Conservation (phyloP, 2,329 filamentous ascomycete genomes). For the Verticillium dahliae region DNA sequence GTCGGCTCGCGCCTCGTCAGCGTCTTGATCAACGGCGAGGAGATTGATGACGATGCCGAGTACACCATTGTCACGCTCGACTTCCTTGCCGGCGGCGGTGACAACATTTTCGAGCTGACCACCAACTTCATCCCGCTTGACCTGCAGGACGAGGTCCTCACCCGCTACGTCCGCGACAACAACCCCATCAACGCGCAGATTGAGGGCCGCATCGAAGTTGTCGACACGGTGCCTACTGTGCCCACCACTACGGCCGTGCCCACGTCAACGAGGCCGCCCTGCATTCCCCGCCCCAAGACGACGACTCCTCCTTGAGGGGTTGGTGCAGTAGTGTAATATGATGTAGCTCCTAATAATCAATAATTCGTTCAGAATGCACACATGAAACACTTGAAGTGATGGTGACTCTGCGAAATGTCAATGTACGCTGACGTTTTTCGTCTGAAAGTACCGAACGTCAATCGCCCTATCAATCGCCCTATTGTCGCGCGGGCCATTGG, state of each 20-base stretch:
- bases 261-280: neutral
- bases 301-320: neutral
- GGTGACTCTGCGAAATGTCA: neutral
- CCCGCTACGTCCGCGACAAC: constrained; percentile 39
- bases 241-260: neutral
- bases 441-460: too few species aligned
- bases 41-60: constrained; percentile 35
- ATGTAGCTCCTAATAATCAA: neutral
- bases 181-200: constrained; percentile 43
- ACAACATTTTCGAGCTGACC: constrained; percentile 47
- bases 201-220: constrained; percentile 35
- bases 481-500: too few species aligned
- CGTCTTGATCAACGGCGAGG: constrained; percentile 41
- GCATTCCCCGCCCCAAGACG: constrained; percentile 2
- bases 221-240: neutral
- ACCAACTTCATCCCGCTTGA: constrained; percentile 38
- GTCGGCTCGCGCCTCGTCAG: constrained; percentile 45
- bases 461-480: too few species aligned
- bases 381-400: neutral
- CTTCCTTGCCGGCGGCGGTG: constrained; percentile 56
- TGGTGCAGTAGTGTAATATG: neutral
- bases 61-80: constrained; percentile 58
- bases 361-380: neutral
- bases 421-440: neutral
- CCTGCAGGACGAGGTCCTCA: constrained; percentile 47